Base-by-base conservation (phyloP, 1,284 basidiomycete species). In the Limonomyces culmigenus region DNA sequence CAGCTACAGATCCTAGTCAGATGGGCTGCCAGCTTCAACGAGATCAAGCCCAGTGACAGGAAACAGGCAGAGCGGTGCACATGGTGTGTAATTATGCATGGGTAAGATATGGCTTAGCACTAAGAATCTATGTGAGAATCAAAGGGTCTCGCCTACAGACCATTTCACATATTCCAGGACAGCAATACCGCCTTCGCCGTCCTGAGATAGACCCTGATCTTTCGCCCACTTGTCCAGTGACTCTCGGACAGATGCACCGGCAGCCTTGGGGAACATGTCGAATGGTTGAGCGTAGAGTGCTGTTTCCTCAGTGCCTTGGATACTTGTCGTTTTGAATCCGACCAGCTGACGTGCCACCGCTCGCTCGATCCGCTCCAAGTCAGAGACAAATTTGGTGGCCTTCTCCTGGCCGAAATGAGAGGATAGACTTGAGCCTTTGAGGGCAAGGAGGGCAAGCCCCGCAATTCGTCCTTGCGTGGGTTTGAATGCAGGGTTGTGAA, bases 331-430 rank as follows among this genome's bases (percentile, higher is more conserved):
- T 18, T 83, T 72, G 54, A 92, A 83, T 2, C 89, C 91, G 8
- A 79, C 78, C 23, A 87, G 77, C 55, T 95, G 92, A 35, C 87
- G 68, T 2, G 81, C 84, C 5, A 95, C 46, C 4, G 78, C 73
- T 15, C 86, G 73, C 42, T 81, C 74, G 3, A 95, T 58, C n/a
- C 66, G 64, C 18, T 67, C 63, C 15, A 86, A 55, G 33, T 79
- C 70, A 11, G 55, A 50, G 11, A 52, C 47, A 47, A 78, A 75
- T 3, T 47, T 45, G 32, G 62, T 54, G 1, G 58, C 55, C 12
- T 51, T 49, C 23, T 75, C 50, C 15, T 71, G 53, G 21, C 61
- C 48, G n/a, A n/a, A n/a, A n/a, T n/a, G n/a, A n/a, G n/a, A n/a
- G 27, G 52, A 53, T 38, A 70, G 53, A 19, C 53, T 55, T 19